A percentile compares a stretch with the other conserved stretches of the same genome.
Evolutionary conservation across 306 rosid genomes (phyloP).

Genomic region (Hippophae rhamnoides): DNA sequence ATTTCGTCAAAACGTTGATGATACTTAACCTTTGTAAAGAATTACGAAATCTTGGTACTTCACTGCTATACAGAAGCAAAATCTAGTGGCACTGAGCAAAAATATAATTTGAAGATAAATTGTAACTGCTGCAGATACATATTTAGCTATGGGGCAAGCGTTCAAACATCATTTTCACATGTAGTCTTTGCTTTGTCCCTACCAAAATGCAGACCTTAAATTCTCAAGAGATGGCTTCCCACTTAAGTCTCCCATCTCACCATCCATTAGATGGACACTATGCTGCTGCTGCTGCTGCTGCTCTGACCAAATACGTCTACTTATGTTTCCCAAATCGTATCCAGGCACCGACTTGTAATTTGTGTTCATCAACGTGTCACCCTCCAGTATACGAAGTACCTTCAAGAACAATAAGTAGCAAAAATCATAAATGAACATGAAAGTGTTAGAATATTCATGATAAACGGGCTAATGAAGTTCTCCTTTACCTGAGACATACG

Average conservation of each 20-base stretch:
- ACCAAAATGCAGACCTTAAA: slow-evolving; percentile 51
- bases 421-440: too few species aligned
- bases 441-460: background rate
- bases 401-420: slow-evolving; percentile 16
- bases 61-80: slow-evolving; percentile 55
- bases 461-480: background rate
- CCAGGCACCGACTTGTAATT: slow-evolving; percentile 58
- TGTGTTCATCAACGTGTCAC: slow-evolving; percentile 81
- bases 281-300: slow-evolving; percentile 30
- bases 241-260: slow-evolving; percentile 50
- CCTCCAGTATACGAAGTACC: slow-evolving; percentile 94
- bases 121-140: slow-evolving; percentile 5
- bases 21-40: slow-evolving; percentile 26
- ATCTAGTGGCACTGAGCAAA: slow-evolving; percentile 20
- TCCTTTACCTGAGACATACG: slow-evolving; percentile 87
- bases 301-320: slow-evolving; percentile 57
- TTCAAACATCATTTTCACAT: slow-evolving; percentile 44
- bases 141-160: slow-evolving; percentile 11
- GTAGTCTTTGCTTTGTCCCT: slow-evolving; percentile 46
- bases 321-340: slow-evolving; percentile 62
- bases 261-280: slow-evolving; percentile 50
- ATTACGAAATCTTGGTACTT: slow-evolving; percentile 32
- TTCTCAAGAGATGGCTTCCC: slow-evolving; percentile 64
- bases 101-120: background rate
- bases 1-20: background rate